Evolutionary conservation across 208 protist genomes (phyloP).

Genomic region (Leptomonas pyrrhocoris): DNA sequence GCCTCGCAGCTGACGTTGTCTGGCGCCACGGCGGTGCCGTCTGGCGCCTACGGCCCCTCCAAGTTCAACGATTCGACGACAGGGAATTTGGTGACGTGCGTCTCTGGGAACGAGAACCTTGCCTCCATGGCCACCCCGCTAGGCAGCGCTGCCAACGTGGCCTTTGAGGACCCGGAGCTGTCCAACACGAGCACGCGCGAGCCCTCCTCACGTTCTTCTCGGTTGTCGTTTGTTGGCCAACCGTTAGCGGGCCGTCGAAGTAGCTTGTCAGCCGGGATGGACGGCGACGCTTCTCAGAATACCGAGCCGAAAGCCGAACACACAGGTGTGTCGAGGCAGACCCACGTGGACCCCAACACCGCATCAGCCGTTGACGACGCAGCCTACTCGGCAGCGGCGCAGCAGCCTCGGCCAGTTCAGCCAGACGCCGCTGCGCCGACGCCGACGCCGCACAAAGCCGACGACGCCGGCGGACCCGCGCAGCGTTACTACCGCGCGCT

Average conservation of each 20-base stretch:
- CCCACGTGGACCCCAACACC: slow-evolving; percentile 3
- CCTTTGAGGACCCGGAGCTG: slow-evolving; percentile 9
- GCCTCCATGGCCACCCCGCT: slow-evolving; percentile 6
- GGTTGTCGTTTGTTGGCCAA: slow-evolving; percentile 6
- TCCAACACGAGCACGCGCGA: slow-evolving; percentile 3
- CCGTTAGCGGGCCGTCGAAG: background rate
- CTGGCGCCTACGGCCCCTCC: background rate
- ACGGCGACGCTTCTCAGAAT: background rate
- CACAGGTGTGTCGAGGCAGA: background rate
- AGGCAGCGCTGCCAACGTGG: slow-evolving; percentile 18
- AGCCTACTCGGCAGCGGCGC: background rate
- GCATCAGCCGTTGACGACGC: background rate
- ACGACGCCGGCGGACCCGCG: slow-evolving; percentile 3
- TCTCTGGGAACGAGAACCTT: background rate
- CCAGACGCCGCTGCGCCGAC: background rate
- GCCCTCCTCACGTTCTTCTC: slow-evolving; percentile 3
- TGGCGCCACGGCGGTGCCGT: slow-evolving; percentile 13
- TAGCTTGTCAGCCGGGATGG: background rate
- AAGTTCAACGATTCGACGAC: background rate
- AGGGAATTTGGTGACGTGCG: background rate
- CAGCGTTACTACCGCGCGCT: slow-evolving; percentile 43
- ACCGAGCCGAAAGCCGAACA: background rate
- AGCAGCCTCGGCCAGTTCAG: background rate
- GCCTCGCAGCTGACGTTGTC: slow-evolving; percentile 14
- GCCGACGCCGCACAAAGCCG: background rate